Evolutionary conservation across 352 stramenopile genomes (phyloP).

Genomic region (Globisporangium rhizosaccharum): DNA sequence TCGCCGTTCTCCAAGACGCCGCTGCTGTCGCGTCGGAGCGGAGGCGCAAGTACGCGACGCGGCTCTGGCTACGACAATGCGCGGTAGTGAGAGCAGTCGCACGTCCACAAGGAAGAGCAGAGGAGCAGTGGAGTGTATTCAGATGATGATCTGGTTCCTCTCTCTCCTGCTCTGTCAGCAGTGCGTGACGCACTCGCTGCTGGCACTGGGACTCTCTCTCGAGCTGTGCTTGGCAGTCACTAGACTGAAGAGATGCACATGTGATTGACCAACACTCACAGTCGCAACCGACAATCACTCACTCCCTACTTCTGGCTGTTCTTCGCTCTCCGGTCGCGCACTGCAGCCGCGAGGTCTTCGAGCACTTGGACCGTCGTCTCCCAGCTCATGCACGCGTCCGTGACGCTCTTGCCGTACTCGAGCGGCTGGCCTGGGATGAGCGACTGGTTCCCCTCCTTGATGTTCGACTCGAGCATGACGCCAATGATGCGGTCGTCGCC

Average conservation of each 20-base stretch:
- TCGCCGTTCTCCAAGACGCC: conserved; percentile 67
- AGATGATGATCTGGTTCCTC: not conserved
- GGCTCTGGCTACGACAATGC: conserved; percentile 59
- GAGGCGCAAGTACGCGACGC: conserved; percentile 18
- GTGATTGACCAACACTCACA: not conserved
- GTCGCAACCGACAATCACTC: not conserved
- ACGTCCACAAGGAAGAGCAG: not conserved
- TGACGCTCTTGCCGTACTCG: conserved; percentile 88
- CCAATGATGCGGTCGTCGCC: conserved; percentile 80
- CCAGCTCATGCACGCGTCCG: conserved; percentile 87
- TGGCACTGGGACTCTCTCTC: not conserved
- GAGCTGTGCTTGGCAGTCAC: not conserved
- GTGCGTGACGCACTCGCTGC: not conserved
- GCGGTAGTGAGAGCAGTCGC: conserved; percentile 18
- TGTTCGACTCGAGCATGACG: conserved; percentile 89
- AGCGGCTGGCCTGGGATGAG: conserved; percentile 70
- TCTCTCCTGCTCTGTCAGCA: not conserved
- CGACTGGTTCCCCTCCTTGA: conserved; percentile 76
- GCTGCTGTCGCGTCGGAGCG: conserved; percentile 40
- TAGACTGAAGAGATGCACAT: not conserved
- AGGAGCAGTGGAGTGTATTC: not conserved
- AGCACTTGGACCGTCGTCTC: conserved; percentile 72
- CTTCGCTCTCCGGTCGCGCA: conserved; percentile 65
- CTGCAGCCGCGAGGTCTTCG: conserved; percentile 63
- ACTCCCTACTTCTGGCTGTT: conserved; percentile 20